Evolutionary conservation across 306 rosid genomes (phyloP).

Genomic region (Prunus armeniaca): DNA sequence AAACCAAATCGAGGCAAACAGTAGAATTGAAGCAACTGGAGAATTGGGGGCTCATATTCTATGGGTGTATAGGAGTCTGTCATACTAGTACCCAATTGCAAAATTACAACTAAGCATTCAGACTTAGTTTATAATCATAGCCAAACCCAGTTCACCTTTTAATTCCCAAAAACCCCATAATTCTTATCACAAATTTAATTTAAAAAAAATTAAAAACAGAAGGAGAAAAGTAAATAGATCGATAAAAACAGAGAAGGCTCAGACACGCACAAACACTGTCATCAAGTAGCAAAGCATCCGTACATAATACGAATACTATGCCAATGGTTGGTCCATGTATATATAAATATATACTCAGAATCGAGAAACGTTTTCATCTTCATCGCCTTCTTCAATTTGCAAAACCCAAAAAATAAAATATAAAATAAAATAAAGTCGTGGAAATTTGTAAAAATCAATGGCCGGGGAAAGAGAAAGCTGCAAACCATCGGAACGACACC

Average conservation of each 20-base stretch:
- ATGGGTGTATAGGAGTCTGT: slow-evolving; percentile 20
- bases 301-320: neutral
- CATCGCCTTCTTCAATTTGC: slow-evolving; percentile 32
- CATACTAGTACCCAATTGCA: slow-evolving; percentile 2
- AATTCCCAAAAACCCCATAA: neutral
- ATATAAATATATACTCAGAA: slow-evolving; percentile 34
- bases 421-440: neutral
- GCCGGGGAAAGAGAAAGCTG: neutral
- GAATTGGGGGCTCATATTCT: slow-evolving; percentile 17
- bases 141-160: slow-evolving; percentile 6
- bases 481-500: neutral
- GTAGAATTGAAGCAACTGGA: neutral
- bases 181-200: neutral
- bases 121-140: slow-evolving; percentile 14
- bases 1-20: too few species aligned
- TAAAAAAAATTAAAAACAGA: neutral
- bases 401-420: neutral
- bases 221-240: neutral
- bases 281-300: slow-evolving; percentile 30
- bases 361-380: slow-evolving; percentile 68
- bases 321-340: slow-evolving; percentile 35
- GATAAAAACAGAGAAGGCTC: slow-evolving; percentile 35
- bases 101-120: slow-evolving; percentile 5
- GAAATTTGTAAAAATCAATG: neutral
- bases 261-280: slow-evolving; percentile 80